phyloP scores from a whole-genome alignment of 2,329 filamentous ascomycete genomes.

The Cercospora sesami region DNA sequence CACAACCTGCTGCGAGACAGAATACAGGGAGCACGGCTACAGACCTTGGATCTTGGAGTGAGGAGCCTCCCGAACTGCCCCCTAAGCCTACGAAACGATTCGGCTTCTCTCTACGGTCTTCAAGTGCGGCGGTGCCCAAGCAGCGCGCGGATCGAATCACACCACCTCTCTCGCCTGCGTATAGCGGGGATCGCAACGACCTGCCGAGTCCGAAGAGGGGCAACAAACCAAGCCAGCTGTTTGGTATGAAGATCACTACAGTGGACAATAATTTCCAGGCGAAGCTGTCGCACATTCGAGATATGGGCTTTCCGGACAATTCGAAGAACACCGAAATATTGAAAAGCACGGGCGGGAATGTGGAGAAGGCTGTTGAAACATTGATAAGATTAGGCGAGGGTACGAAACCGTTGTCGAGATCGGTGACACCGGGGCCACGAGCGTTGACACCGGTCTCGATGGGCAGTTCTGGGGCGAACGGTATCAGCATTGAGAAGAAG shows the following conservation, averaged over 20 bases:
- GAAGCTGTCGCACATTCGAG: conserved; percentile 74
- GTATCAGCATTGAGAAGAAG: conserved; percentile 46
- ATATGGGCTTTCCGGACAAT: conserved; percentile 89
- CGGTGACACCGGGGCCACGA: conserved; percentile 36
- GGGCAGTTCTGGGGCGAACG: conserved; percentile 48
- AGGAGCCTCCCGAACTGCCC: conserved; percentile 58
- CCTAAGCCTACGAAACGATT: conserved; percentile 63
- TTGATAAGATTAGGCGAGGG: conserved; percentile 80
- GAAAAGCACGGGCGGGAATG: conserved; percentile 77
- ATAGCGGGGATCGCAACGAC: conserved; percentile 32
- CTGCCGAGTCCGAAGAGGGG: conserved; percentile 35
- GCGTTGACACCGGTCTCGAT: conserved; percentile 46
- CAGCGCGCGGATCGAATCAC: conserved; percentile 49
- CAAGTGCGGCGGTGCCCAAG: conserved; percentile 67
- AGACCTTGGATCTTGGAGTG: conserved; percentile 49
- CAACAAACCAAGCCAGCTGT: conserved; percentile 57
- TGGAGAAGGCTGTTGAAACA: conserved; percentile 83
- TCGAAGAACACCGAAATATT: conserved; percentile 78
- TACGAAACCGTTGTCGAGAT: conserved; percentile 43
- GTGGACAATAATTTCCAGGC: conserved; percentile 68
- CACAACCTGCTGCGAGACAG: conserved; percentile 45
- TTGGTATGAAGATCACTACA: conserved; percentile 47
- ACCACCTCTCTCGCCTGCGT: conserved; percentile 40
- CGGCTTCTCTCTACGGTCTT: conserved; percentile 65
- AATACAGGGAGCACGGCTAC: conserved; percentile 58